Conservation (phyloP, 148 eudicot species). For the Silene uniflora region DNA sequence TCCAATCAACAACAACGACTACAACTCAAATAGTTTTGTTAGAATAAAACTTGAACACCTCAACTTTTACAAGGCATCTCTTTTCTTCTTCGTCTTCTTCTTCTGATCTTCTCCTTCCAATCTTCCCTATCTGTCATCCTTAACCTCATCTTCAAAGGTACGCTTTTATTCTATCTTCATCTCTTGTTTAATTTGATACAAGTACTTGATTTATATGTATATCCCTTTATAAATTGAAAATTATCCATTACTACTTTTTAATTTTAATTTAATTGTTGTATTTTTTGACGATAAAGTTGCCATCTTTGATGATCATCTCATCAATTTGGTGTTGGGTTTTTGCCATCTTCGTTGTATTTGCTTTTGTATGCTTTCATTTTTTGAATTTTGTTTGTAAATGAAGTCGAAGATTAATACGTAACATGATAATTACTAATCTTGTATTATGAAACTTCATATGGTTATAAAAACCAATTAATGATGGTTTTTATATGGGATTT, state of each 20-base stretch:
- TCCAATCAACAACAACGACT: no score
- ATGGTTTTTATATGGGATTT: no score
- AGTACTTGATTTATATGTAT: not conserved
- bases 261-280: not conserved
- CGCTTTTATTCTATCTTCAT: not conserved
- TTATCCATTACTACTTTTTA: not conserved
- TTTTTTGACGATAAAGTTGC: not conserved
- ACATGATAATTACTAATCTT: not conserved
- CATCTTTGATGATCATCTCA: not conserved
- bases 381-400: not conserved
- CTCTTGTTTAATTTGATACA: no score
- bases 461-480: no score
- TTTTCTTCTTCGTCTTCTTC: not conserved
- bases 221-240: not conserved
- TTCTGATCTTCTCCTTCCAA: not conserved
- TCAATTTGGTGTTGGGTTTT: conserved; percentile 1
- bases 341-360: not conserved
- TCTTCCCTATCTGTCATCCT: conserved; percentile 14
- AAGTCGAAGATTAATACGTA: not conserved
- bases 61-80: not conserved
- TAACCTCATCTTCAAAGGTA: conserved; percentile 15
- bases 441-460: not conserved
- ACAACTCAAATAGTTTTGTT: no score
- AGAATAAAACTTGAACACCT: conserved; percentile 11
- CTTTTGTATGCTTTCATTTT: not conserved